phyloP scores from a whole-genome alignment of 2,329 filamentous ascomycete genomes.

The Ceratocystis cubensis region DNA sequence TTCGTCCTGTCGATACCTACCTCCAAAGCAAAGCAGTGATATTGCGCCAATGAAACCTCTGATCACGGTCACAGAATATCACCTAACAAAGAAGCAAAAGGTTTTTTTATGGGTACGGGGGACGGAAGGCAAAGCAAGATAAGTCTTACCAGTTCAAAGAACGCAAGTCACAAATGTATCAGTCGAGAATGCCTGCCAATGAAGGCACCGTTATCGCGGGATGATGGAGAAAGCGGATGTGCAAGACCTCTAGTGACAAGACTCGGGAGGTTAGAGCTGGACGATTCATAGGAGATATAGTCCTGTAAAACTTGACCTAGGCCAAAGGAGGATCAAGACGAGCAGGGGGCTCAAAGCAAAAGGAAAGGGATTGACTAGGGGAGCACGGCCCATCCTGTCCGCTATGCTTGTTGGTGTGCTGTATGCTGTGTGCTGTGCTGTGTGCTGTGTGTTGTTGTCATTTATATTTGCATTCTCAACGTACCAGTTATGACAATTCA shows the following conservation, averaged over 20 bases:
- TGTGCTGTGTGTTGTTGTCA: constrained; percentile 11
- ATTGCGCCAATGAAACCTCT: neutral
- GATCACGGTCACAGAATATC: neutral
- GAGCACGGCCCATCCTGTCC: constrained; percentile 6
- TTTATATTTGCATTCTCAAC: neutral
- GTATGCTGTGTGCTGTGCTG: neutral
- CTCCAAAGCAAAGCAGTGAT: neutral
- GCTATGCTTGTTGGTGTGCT: neutral
- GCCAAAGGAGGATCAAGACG: constrained; percentile 16
- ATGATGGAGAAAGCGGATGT: neutral
- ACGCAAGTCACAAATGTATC: neutral
- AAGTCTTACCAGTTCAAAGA: constrained; percentile 8
- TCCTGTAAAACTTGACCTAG: constrained; percentile 12
- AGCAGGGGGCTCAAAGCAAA: constrained; percentile 17
- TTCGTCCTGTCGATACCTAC: neutral
- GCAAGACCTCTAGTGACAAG: constrained; percentile 1
- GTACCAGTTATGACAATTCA: neutral
- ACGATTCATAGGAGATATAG: constrained; percentile 19
- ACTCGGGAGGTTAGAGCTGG: constrained; percentile 19
- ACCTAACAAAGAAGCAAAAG: neutral
- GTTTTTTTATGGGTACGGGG: neutral
- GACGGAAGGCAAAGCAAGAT: neutral
- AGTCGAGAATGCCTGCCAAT: neutral
- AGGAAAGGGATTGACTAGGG: constrained; percentile 8
- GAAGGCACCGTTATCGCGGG: constrained; percentile 5